Evolutionary conservation across 345 rosid genomes (phyloP), one percentile per base, ranked within the genome.

Genomic region (Pseudoturritis turrita): DNA sequence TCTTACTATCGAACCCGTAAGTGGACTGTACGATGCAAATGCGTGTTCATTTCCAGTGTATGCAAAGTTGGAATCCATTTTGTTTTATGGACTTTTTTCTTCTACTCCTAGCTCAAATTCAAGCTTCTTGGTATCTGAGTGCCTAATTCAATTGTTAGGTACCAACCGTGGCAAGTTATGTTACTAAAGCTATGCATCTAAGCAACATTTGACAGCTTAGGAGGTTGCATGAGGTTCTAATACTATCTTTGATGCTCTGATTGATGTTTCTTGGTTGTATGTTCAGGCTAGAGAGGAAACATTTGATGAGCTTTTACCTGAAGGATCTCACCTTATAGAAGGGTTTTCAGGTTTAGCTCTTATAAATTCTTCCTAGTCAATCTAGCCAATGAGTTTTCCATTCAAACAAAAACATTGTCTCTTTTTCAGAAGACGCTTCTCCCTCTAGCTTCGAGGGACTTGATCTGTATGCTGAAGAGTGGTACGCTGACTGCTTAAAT

Each of bases 401-500:
- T 56, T 33, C 0, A 21, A 56, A 61, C 59, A 59, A 65, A 53
- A n/a, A 37, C 22, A 52, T 54, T 36, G 69, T 31, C 65, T 60
- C 57, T 13, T 70, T 58, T 50, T 50, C 76, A 78, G 80, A 71
- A 80, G 85, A 81, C 28, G 70, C 74, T 1, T 79, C 89, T 62
- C 86, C 85, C 60, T 76, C 87, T 6, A 60, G 85, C 76, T 86
- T 76, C 15, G 89, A 87, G 23, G 75, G 73, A 49, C 67, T 84
- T 28, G 96, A 88, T 81, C 84, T 79, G 37, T 74, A 85, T 39
- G 80, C 85, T 73, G 97, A 88, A 70, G 77, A 81, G 39, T 90
- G 96, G 97, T 79, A 86, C 41, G 82, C 89, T 57, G 84, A 87
- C 41, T 93, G 86, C 83, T 63, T 93, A 63, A 90, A 86, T 59